A percentile compares a stretch with the other conserved stretches of the same genome.
Conservation (phyloP, 495 filamentous ascomycete species). For the Talaromyces nanjingensis region DNA sequence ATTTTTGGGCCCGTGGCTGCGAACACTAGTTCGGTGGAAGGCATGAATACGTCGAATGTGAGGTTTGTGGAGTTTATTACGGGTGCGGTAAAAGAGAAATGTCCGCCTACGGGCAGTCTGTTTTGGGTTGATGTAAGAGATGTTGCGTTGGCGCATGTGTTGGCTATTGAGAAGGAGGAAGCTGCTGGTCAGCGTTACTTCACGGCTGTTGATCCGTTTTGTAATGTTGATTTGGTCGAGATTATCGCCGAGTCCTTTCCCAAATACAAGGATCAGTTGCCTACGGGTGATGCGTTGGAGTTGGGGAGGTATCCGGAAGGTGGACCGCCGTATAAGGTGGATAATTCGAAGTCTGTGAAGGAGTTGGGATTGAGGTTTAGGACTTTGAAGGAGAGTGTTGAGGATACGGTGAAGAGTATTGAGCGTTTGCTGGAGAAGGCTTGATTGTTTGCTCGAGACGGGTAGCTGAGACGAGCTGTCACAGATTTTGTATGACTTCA, state of each 20-base stretch:
- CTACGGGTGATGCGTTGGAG: constrained; percentile 26
- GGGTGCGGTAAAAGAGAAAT: constrained; percentile 47
- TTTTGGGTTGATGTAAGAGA: constrained; percentile 54
- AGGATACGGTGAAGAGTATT: constrained; percentile 36
- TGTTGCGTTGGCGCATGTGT: constrained; percentile 51
- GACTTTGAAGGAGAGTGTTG: constrained; percentile 37
- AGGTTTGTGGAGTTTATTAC: constrained; percentile 39
- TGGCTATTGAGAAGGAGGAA: constrained; percentile 48
- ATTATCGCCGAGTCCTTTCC: constrained; percentile 53
- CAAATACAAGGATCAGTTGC: constrained; percentile 44
- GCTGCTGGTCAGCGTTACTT: constrained; percentile 58
- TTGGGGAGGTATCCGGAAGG: constrained; percentile 33
- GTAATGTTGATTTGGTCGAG: constrained; percentile 47
- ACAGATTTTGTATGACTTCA: not conserved
- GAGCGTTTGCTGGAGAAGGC: not conserved
- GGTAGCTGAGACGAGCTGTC: not conserved
- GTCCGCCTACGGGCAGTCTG: constrained; percentile 41
- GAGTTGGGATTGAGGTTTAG: constrained; percentile 44
- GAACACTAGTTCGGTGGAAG: constrained; percentile 39
- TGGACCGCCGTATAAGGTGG: constrained; percentile 27
- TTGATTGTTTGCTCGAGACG: not conserved
- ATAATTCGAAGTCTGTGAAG: constrained; percentile 36
- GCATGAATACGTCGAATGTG: constrained; percentile 53
- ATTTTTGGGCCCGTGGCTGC: constrained; percentile 53
- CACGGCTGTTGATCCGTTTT: constrained; percentile 45